phyloP scores from a whole-genome alignment of 495 filamentous ascomycete genomes.

The Pyronema domesticum region DNA sequence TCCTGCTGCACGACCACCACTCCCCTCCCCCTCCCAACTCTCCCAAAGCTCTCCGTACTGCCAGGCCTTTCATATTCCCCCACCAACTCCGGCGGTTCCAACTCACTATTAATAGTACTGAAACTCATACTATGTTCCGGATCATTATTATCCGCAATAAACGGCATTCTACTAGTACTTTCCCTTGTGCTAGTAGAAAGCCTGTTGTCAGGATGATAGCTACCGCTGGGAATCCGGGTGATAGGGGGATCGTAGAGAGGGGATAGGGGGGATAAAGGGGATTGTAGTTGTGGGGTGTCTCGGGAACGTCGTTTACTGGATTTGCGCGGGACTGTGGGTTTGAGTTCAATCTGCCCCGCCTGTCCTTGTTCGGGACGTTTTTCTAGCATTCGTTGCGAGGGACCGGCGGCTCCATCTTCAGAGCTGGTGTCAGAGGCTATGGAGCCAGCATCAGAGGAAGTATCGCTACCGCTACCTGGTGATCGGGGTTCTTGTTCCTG shows the following conservation, averaged over 20 bases:
- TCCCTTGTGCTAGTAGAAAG: neutral
- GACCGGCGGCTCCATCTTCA: slow-evolving; percentile 16
- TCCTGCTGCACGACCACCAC: neutral
- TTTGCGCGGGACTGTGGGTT: slow-evolving; percentile 40
- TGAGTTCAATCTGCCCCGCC: slow-evolving; percentile 16
- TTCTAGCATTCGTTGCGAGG: slow-evolving; percentile 19
- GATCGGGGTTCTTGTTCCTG: slow-evolving; percentile 43
- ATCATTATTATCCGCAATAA: slow-evolving; percentile 7
- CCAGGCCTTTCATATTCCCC: slow-evolving; percentile 10
- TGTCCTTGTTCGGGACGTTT: slow-evolving; percentile 8
- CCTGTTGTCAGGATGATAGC: slow-evolving; percentile 17
- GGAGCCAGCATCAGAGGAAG: slow-evolving; percentile 21
- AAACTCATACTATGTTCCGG: slow-evolving; percentile 14
- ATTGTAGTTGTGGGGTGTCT: slow-evolving; percentile 15
- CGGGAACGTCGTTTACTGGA: slow-evolving; percentile 39
- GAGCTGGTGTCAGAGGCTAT: slow-evolving; percentile 11
- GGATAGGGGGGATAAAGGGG: slow-evolving; percentile 17
- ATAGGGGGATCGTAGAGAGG: slow-evolving; percentile 12
- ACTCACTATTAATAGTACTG: slow-evolving; percentile 17
- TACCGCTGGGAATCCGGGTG: slow-evolving; percentile 6
- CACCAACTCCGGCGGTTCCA: slow-evolving; percentile 19
- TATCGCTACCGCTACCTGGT: slow-evolving; percentile 41
- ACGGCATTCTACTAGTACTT: neutral
- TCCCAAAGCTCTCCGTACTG: slow-evolving; percentile 20
- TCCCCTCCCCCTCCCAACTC: slow-evolving; percentile 4